Evolutionary conservation across 805 yeast genomes (phyloP).

Genomic region (Candida alai): DNA sequence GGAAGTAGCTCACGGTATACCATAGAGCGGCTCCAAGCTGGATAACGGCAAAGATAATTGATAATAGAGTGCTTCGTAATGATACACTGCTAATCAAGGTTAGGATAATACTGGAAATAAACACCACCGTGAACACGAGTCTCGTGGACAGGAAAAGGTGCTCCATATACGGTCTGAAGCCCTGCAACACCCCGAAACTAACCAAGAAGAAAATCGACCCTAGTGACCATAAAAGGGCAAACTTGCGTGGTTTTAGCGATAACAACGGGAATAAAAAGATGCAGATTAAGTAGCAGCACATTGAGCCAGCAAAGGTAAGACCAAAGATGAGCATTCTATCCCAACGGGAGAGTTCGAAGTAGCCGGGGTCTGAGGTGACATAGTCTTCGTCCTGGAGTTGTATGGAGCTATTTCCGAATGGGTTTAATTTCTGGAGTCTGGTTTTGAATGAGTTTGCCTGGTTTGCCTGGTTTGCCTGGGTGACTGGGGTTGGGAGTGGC

Average conservation of each 20-base stretch:
- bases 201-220: slow-evolving; percentile 44
- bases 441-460: slow-evolving; percentile 22
- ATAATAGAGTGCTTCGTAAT: slow-evolving; percentile 34
- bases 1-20: slow-evolving; percentile 47
- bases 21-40: slow-evolving; percentile 40
- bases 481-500: slow-evolving; percentile 38
- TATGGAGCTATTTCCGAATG: slow-evolving; percentile 34
- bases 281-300: slow-evolving; percentile 40
- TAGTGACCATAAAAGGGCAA: slow-evolving; percentile 45
- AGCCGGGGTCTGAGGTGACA: slow-evolving; percentile 43
- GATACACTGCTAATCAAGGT: slow-evolving; percentile 36
- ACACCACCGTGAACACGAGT: slow-evolving; percentile 34
- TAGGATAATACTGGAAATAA: slow-evolving; percentile 35
- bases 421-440: slow-evolving; percentile 34
- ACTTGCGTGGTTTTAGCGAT: slow-evolving; percentile 40
- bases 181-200: slow-evolving; percentile 45
- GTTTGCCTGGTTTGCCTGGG: slow-evolving; percentile 16
- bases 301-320: slow-evolving; percentile 40
- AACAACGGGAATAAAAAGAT: slow-evolving; percentile 42
- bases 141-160: slow-evolving; percentile 42
- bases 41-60: slow-evolving; percentile 37
- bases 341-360: slow-evolving; percentile 42
- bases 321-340: slow-evolving; percentile 45
- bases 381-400: slow-evolving; percentile 40
- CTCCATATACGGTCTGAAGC: slow-evolving; percentile 35